phyloP scores from a whole-genome alignment of 352 stramenopile species.

The Saprolegnia diclina region DNA sequence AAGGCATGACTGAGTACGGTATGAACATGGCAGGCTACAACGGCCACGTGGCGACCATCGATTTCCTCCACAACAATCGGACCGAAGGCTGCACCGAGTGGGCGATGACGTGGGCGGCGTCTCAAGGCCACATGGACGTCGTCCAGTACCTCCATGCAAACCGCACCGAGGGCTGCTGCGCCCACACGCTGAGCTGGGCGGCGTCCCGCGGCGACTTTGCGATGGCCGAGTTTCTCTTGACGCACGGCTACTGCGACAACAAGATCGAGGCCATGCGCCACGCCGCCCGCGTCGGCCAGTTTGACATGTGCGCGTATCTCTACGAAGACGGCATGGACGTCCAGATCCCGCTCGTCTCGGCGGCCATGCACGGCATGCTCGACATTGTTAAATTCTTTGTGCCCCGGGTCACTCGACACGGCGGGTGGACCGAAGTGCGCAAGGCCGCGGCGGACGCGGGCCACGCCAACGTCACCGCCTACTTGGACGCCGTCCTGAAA shows the following conservation, averaged over 20 bases:
- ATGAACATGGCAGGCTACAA: slow-evolving; percentile 63
- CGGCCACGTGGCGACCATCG: slow-evolving; percentile 54
- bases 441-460: neutral
- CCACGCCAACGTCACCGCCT: neutral
- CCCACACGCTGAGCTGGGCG: neutral
- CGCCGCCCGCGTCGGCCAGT: neutral
- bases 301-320: neutral
- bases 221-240: neutral
- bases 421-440: neutral
- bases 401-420: neutral
- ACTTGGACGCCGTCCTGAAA: neutral
- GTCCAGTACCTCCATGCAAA: slow-evolving; percentile 27
- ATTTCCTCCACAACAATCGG: slow-evolving; percentile 54
- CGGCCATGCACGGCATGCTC: neutral
- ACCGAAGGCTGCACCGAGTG: slow-evolving; percentile 31
- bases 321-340: neutral
- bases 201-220: neutral
- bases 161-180: slow-evolving; percentile 25
- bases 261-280: neutral
- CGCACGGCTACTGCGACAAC: neutral
- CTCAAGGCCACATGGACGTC: slow-evolving; percentile 26
- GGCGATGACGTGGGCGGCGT: slow-evolving; percentile 29
- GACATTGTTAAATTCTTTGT: neutral
- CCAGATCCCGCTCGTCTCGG: neutral
- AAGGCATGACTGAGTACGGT: slow-evolving; percentile 69